These are phyloP conservation scores for Lithocarpus polystachyus DNA, from an alignment of 306 rosid species.

Conservation along the genomic window DNA sequence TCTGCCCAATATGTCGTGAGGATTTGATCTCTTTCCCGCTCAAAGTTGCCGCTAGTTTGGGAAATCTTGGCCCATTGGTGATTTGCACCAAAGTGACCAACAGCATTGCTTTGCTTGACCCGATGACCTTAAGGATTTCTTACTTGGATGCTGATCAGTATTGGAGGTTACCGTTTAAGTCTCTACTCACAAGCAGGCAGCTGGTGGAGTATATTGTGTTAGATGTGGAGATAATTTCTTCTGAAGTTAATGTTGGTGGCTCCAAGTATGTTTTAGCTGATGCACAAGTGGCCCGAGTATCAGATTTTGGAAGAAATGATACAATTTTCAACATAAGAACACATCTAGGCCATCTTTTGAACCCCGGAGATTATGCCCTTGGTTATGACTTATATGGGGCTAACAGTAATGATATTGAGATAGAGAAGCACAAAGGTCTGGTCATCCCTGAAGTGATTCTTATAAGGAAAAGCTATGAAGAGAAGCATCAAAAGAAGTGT, in stretches of 20 bases:
- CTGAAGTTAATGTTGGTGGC: slow-evolving; percentile 54
- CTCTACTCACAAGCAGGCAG: slow-evolving; percentile 61
- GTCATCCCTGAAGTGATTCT: slow-evolving; percentile 60
- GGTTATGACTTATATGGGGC: slow-evolving; percentile 63
- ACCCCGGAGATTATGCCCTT: slow-evolving; percentile 72
- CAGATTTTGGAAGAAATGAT: slow-evolving; percentile 74
- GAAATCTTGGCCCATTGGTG: slow-evolving; percentile 71
- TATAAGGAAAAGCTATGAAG: slow-evolving; percentile 71
- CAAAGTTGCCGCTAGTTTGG: slow-evolving; percentile 51
- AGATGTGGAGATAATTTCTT: slow-evolving; percentile 48
- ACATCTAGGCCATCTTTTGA: slow-evolving; percentile 70
- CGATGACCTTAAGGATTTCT: slow-evolving; percentile 56
- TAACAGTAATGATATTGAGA: slow-evolving; percentile 50
- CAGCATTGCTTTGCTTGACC: slow-evolving; percentile 67
- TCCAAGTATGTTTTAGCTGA: slow-evolving; percentile 57
- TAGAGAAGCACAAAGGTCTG: slow-evolving; percentile 56
- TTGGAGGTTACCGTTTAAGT: slow-evolving; percentile 60
- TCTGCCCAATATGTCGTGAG: slow-evolving; percentile 64
- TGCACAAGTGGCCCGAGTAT: slow-evolving; percentile 69
- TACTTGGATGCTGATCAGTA: slow-evolving; percentile 70
- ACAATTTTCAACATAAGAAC: slow-evolving; percentile 60
- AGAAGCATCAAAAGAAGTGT: slow-evolving; percentile 53
- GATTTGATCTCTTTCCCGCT: slow-evolving; percentile 76
- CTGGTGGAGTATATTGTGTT: slow-evolving; percentile 68
- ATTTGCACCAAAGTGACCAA: slow-evolving; percentile 73